phyloP scores from a whole-genome alignment of 2,329 filamentous ascomycete genomes.

The Zalaria sp. region DNA sequence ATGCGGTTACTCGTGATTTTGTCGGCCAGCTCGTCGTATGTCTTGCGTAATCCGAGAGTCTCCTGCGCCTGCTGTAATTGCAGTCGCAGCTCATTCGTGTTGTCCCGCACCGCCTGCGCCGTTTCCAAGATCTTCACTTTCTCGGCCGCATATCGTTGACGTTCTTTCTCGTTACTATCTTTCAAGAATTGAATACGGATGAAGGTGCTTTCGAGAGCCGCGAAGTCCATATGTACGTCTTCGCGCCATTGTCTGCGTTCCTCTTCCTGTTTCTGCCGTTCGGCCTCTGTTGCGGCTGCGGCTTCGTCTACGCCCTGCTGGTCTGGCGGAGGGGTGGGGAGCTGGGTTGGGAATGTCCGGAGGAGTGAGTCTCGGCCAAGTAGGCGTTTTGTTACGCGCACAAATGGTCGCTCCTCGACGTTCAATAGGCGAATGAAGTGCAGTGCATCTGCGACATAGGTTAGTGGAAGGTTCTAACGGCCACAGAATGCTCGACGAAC shows the following conservation, averaged over 20 bases:
- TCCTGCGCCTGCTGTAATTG: conserved; percentile 65
- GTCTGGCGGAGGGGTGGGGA: conserved; percentile 56
- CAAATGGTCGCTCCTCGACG: conserved; percentile 86
- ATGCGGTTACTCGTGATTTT: conserved; percentile 72
- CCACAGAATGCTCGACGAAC: conserved; percentile 11
- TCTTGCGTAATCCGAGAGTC: conserved; percentile 64
- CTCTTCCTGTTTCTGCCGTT: conserved; percentile 36
- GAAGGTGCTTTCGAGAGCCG: conserved; percentile 73
- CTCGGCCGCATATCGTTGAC: conserved; percentile 68
- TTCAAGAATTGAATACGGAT: conserved; percentile 77
- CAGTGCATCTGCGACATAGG: conserved; percentile 48
- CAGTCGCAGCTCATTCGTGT: conserved; percentile 56
- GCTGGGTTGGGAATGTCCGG: conserved; percentile 38
- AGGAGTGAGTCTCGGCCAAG: conserved; percentile 53
- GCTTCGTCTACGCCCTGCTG: conserved; percentile 29
- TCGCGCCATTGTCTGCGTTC: conserved; percentile 60
- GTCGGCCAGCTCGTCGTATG: conserved; percentile 77
- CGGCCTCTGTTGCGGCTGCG: conserved; percentile 27
- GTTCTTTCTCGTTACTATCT: conserved; percentile 69
- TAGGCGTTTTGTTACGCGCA: conserved; percentile 72
- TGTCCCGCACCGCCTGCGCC: conserved; percentile 62
- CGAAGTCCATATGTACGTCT: conserved; percentile 77
- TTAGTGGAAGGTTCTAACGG: background rate
- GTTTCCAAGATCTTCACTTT: conserved; percentile 66
- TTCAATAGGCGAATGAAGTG: conserved; percentile 78